Percentiles rank a stretch among this genome's conserved stretches.
These are phyloP conservation scores for Gossypium arboreum DNA, from an alignment of 345 rosid genomes.

Conservation along the genomic window DNA sequence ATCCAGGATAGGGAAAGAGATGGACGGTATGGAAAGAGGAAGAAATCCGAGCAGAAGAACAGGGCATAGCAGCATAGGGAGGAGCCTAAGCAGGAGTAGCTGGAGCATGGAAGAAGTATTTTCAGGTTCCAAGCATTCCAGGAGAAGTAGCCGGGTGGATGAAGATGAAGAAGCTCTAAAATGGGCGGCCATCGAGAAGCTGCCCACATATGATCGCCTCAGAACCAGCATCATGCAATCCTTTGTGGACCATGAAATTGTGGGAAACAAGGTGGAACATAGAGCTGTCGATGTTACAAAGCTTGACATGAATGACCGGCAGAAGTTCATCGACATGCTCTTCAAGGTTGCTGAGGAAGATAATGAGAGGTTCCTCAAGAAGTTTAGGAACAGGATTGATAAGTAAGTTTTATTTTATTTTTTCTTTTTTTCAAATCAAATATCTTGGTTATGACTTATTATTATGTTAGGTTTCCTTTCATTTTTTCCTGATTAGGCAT, in stretches of 20 bases:
- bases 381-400: slow-evolving; percentile 72
- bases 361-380: slow-evolving; percentile 67
- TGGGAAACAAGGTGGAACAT: slow-evolving; percentile 29
- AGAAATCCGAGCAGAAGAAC: slow-evolving; percentile 27
- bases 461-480: background rate
- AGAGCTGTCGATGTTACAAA: slow-evolving; percentile 70
- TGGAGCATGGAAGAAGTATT: slow-evolving; percentile 65
- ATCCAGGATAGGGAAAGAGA: background rate
- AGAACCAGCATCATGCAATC: slow-evolving; percentile 74
- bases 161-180: slow-evolving; percentile 91
- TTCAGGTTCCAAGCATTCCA: slow-evolving; percentile 38
- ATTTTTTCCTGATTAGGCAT: background rate
- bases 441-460: background rate
- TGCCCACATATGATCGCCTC: slow-evolving; percentile 77
- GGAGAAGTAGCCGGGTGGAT: slow-evolving; percentile 43
- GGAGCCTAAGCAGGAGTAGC: slow-evolving; percentile 59
- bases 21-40: slow-evolving; percentile 23
- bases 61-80: slow-evolving; percentile 39
- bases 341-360: slow-evolving; percentile 86
- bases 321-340: slow-evolving; percentile 63
- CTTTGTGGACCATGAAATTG: slow-evolving; percentile 33
- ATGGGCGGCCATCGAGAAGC: slow-evolving; percentile 94
- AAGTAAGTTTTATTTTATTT: slow-evolving; percentile 36
- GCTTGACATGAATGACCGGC: slow-evolving; percentile 59
- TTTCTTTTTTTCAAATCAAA: background rate